Conservation (phyloP, 768 basidiomycete species). For the Mrakia gelida region DNA sequence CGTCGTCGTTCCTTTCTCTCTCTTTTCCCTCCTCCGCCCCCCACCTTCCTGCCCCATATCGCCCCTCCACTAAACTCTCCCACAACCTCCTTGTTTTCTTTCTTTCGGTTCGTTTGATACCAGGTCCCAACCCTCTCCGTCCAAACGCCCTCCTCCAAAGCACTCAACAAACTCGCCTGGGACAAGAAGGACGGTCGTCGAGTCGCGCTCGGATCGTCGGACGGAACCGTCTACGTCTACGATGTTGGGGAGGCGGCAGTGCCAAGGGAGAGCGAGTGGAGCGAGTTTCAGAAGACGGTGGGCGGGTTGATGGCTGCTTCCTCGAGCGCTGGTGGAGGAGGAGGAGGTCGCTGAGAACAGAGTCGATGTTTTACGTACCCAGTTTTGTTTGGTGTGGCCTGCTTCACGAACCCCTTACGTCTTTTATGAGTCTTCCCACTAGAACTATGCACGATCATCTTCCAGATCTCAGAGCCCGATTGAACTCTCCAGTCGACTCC, state of each 20-base stretch:
- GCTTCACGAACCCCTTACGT: too few relatives aligned
- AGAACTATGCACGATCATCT: too few relatives aligned
- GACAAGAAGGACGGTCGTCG: slow-evolving; percentile 87
- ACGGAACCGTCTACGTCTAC: slow-evolving; percentile 88
- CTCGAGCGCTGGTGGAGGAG: background rate
- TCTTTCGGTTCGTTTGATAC: background rate
- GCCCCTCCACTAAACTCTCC: too few relatives aligned
- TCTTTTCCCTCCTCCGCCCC: background rate
- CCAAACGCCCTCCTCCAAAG: slow-evolving; percentile 61
- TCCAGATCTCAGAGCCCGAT: too few relatives aligned
- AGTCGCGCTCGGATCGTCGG: slow-evolving; percentile 83
- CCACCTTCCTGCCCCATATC: background rate
- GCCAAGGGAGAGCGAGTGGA: slow-evolving; percentile 88
- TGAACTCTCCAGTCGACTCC: too few relatives aligned
- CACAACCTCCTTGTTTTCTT: too few relatives aligned
- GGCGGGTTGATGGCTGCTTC: slow-evolving; percentile 49
- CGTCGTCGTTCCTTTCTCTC: background rate
- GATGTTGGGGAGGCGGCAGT: slow-evolving; percentile 82
- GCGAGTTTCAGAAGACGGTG: slow-evolving; percentile 81
- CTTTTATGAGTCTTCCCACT: too few relatives aligned
- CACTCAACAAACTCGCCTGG: slow-evolving; percentile 94
- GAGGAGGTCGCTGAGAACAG: too few relatives aligned
- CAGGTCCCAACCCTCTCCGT: slow-evolving; percentile 92
- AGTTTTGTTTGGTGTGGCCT: too few relatives aligned
- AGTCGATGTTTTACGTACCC: too few relatives aligned